These are phyloP conservation scores for Kwoniella botswanensis DNA, from an alignment of 768 basidiomycete species.

Conservation along the genomic window DNA sequence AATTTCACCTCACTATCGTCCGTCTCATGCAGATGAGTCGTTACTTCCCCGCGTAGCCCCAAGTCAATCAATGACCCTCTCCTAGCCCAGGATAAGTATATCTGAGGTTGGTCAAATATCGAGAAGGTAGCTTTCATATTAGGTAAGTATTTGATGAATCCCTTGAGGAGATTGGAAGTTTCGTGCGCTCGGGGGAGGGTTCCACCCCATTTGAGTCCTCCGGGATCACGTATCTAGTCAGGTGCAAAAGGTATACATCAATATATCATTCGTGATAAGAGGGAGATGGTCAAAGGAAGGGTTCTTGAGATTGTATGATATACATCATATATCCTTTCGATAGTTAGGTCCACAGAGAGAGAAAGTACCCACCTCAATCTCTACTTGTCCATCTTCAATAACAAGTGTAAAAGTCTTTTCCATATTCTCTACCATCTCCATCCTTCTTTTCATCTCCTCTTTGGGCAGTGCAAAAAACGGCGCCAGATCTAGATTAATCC, in stretches of 20 bases:
- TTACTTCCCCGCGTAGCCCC: constrained; percentile 50
- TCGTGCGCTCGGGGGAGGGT: constrained; percentile 52
- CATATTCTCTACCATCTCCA: constrained; percentile 56
- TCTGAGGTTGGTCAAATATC: constrained; percentile 57
- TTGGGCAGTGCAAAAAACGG: constrained; percentile 57
- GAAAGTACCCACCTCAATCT: constrained; percentile 41
- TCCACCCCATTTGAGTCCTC: constrained; percentile 55
- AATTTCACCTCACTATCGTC: constrained; percentile 48
- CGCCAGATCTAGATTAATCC: constrained; percentile 56
- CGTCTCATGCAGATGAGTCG: constrained; percentile 53
- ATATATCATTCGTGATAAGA: neutral
- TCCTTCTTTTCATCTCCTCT: constrained; percentile 53
- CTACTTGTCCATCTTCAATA: constrained; percentile 46
- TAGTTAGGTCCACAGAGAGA: neutral
- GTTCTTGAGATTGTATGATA: too few species aligned
- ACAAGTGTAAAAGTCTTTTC: constrained; percentile 55
- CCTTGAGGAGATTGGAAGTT: constrained; percentile 41
- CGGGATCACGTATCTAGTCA: constrained; percentile 46
- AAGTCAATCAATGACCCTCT: constrained; percentile 50
- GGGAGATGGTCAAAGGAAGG: neutral
- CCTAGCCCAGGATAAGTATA: constrained; percentile 55
- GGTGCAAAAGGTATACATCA: neutral
- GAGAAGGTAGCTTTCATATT: constrained; percentile 55
- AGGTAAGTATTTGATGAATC: constrained; percentile 49
- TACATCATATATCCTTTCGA: too few species aligned